Base-by-base conservation (phyloP, 2,329 filamentous ascomycete species). In the Xylariaceae sp. region DNA sequence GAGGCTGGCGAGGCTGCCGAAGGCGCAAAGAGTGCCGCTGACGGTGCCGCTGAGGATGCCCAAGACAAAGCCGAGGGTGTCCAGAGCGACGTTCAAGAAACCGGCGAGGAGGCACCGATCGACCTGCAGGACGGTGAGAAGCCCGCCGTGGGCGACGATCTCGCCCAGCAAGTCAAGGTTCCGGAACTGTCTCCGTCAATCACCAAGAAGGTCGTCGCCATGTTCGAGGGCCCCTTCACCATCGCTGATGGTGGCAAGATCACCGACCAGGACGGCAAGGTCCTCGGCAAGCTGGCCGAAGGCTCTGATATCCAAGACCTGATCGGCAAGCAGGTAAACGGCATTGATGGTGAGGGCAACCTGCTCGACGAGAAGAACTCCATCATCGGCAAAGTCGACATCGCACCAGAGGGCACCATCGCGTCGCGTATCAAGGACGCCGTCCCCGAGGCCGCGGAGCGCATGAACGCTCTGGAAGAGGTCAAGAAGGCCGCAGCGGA, bases 281-380 rank as follows among this genome's bases (percentile, higher is more conserved):
- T 76, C 36, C 65, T 77, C 36, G 73, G 73, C 25, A 67, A 66
- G 35, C 33, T 55, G 3, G 41, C 50, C 7, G 44, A 34, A 12
- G 49, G 44, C 14, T 40, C 52, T 39, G 42, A 56, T 25, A 41
- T 53, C 3, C 50, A 58, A 36, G 55, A 58, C 24, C 55, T 80
- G 10, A 56, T 68, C 11, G 73, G 79, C 41, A 80, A 77, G 42
- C 72, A 78, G 13, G 68, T 77, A 38, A 79, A 78, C 60, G 80
- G 79, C 56, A 63, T 77, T 45, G 78, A 81, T 43, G 69, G 68
- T 38, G 65, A 78, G 55, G 77, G 77, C 14, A 77, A 80, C 47
- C 73, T 81, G 36, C 65, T 79, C 49, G 76, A 79, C 52, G 75
- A 68, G 52, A 69, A 75, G 29, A 76, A 77, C 28, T 76, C 77